Evolutionary conservation across 306 rosid genomes (phyloP), one percentile per base, ranked within the genome.

Genomic region (Glycine tomentella): DNA sequence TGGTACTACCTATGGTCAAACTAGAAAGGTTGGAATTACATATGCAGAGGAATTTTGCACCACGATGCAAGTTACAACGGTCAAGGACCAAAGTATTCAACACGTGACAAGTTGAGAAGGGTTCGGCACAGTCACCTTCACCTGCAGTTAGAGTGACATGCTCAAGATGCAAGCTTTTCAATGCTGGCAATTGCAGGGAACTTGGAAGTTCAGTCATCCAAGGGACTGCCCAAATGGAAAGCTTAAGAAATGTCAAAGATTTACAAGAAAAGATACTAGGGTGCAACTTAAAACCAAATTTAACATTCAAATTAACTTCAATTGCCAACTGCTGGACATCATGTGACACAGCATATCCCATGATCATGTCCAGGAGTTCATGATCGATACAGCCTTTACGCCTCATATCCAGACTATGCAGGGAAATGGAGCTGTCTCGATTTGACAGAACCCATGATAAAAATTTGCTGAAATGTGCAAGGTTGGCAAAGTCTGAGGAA

Each of bases 191-290:
- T 0, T 40, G 34, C 31, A 82, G 5, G 12, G 78, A 82, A 51
- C 44, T 14, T 7, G 86, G 86, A 82, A 76, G 25, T 52, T 25
- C 33, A 1, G 40, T 51, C 65, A 52, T 17, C 57, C 25, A 5
- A 70, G 50, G 62, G 6, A 57, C 14, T 6, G 38, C n/a, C 73
- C 57, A 42, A 76, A 76, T 12, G 1, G 65, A 61, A 50, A 82
- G 65, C 74, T 82, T 76, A 42, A 82, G 82, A 69, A 20, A 53
- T 17, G 49, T 82, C 73, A 82, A 69, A 14, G 81, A 20, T 9
- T 4, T 5, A 51, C 82, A 76, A 0, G 40, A 69, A 76, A 81
- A 81, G 10, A 73, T 44, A 15, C 25, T 7, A 42, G 48, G 68
- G 9, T 4, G 51, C 15, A 74, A 33, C 50, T 45, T 33, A 36